phyloP scores from a whole-genome alignment of 345 rosid species.

The Hypericum perforatum region DNA sequence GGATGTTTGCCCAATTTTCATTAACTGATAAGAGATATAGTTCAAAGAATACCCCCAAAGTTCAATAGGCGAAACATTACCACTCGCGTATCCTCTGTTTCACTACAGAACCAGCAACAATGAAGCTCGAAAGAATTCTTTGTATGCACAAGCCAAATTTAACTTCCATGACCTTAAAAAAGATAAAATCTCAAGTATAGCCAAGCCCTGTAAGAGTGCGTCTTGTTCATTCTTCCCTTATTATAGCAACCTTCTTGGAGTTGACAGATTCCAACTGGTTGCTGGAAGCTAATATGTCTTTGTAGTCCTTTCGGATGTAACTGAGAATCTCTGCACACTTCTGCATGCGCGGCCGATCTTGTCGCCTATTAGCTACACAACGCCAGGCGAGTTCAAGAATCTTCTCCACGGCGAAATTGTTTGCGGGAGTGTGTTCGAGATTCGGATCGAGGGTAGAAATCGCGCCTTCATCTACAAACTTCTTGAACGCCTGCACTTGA shows the following conservation, averaged over 20 bases:
- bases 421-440: constrained; percentile 40
- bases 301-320: constrained; percentile 77
- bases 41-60: no score
- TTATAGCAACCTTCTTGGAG: constrained; percentile 26
- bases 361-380: constrained; percentile 67
- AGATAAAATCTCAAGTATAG: no score
- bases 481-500: constrained; percentile 63
- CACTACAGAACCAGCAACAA: no score
- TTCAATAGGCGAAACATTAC: no score
- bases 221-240: constrained; percentile 16
- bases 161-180: no score
- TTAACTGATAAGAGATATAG: no score
- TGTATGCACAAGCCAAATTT: no score
- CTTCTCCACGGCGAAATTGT: constrained; percentile 52
- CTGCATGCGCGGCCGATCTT: constrained; percentile 69
- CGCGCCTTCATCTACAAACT: constrained; percentile 56
- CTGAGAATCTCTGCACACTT: constrained; percentile 79
- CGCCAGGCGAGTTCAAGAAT: constrained; percentile 58
- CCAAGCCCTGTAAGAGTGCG: no score
- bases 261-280: constrained; percentile 20
- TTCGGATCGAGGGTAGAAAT: constrained; percentile 52
- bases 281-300: constrained; percentile 34
- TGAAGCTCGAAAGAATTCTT: no score
- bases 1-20: no score
- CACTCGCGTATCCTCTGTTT: no score